Percentiles rank a stretch among this genome's conserved stretches.
Evolutionary conservation across 2,329 filamentous ascomycete genomes (phyloP).

Genomic region (Fusarium clavum): DNA sequence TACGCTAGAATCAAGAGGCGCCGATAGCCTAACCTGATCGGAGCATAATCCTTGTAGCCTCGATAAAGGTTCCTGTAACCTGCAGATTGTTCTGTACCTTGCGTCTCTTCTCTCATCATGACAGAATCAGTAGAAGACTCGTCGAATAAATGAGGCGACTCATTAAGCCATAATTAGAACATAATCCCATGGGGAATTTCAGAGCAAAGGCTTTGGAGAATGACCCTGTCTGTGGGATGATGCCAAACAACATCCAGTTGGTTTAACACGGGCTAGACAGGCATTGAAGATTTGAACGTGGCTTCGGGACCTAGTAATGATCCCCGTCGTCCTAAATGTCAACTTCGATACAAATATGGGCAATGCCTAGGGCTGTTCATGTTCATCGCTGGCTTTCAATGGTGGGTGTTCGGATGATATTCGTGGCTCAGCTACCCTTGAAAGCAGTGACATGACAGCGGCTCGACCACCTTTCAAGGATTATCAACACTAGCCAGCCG

Average conservation of each 20-base stretch:
- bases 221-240: slow-evolving; percentile 14
- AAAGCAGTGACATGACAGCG: slow-evolving; percentile 1
- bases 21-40: slow-evolving; percentile 25
- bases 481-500: neutral
- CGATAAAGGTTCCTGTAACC: slow-evolving; percentile 5
- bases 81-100: slow-evolving; percentile 11
- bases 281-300: neutral
- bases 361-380: neutral
- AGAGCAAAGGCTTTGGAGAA: slow-evolving; percentile 1
- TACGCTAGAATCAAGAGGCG: slow-evolving; percentile 40
- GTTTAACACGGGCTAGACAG: neutral
- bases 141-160: slow-evolving; percentile 10
- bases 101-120: neutral
- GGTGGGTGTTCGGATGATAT: neutral
- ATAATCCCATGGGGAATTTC: slow-evolving; percentile 8
- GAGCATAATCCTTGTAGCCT: slow-evolving; percentile 12
- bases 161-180: neutral
- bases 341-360: neutral
- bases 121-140: neutral
- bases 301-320: slow-evolving; percentile 28
- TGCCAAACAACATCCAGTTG: neutral
- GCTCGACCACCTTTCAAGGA: neutral
- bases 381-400: neutral
- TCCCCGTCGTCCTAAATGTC: neutral
- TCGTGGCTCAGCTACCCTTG: slow-evolving; percentile 1